Evolutionary conservation across 805 yeast species (phyloP).

Genomic region (Jamesozyma hellenica): DNA sequence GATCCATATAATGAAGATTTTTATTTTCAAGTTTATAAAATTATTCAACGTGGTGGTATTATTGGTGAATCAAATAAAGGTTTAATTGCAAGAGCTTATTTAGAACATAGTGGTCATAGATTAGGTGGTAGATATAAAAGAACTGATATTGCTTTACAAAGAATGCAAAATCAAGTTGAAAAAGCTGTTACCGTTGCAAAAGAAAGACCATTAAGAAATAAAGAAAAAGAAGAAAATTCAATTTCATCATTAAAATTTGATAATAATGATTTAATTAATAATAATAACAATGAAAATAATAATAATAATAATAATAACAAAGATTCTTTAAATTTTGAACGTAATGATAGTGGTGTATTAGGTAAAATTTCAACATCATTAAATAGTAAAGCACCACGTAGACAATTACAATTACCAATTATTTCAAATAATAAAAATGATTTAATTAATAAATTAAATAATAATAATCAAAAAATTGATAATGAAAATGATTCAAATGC

Average conservation of each 20-base stretch:
- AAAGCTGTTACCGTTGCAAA: slow-evolving; percentile 93
- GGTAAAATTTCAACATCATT: slow-evolving; percentile 79
- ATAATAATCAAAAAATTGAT: slow-evolving; percentile 10
- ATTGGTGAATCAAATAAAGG: slow-evolving; percentile 44
- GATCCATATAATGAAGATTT: slow-evolving; percentile 97
- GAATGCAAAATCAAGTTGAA: slow-evolving; percentile 97
- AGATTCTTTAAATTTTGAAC: slow-evolving; percentile 47
- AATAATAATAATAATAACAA: slow-evolving; percentile 1
- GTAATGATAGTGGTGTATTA: slow-evolving; percentile 48
- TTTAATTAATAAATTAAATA: slow-evolving; percentile 3
- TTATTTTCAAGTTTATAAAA: slow-evolving; percentile 84
- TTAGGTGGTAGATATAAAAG: slow-evolving; percentile 75
- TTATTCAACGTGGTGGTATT: slow-evolving; percentile 43
- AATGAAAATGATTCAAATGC: slow-evolving; percentile 12
- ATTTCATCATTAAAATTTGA: too few relatives aligned
- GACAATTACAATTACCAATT: slow-evolving; percentile 54
- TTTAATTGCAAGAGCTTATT: slow-evolving; percentile 84
- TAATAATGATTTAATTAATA: neutral
- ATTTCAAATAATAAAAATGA: slow-evolving; percentile 4
- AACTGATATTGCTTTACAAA: slow-evolving; percentile 83
- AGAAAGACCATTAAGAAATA: slow-evolving; percentile 64
- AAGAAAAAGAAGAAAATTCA: slow-evolving; percentile 23
- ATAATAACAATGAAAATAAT: neutral
- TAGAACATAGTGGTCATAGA: slow-evolving; percentile 86
- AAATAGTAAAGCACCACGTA: slow-evolving; percentile 80